These are phyloP conservation scores for Ganoderma sp. DNA, from an alignment of 1,284 basidiomycete species.

Conservation along the genomic window DNA sequence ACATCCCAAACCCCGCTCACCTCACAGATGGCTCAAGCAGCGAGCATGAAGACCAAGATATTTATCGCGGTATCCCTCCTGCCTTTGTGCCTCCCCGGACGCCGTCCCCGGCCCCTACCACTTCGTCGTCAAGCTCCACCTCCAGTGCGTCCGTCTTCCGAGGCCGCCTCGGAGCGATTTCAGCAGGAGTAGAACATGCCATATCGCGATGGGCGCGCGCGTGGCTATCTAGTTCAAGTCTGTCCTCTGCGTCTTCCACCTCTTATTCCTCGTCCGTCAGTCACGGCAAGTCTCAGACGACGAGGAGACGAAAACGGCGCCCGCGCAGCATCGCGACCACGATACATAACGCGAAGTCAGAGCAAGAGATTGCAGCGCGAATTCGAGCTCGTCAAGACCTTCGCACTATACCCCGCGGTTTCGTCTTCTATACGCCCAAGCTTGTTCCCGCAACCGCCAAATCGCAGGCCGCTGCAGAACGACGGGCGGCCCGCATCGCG, in stretches of 20 bases:
- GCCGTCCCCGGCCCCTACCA: constrained; percentile 40
- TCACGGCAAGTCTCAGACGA: constrained; percentile 45
- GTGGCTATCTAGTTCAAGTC: constrained; percentile 51
- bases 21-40: constrained; percentile 32
- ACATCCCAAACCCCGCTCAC: constrained; percentile 29
- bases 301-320: constrained; percentile 48
- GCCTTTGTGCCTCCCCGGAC: constrained; percentile 37
- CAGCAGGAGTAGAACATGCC: constrained; percentile 52
- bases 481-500: constrained; percentile 20
- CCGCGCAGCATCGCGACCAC: constrained; percentile 51
- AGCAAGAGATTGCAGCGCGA: constrained; percentile 61
- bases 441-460: constrained; percentile 35
- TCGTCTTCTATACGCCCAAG: constrained; percentile 66
- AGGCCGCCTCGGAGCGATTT: constrained; percentile 48
- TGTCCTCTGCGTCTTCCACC: constrained; percentile 50
- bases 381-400: constrained; percentile 66
- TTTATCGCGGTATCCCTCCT: constrained; percentile 63
- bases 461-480: constrained; percentile 16
- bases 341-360: constrained; percentile 56
- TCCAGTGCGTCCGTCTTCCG: constrained; percentile 42
- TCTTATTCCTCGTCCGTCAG: constrained; percentile 46
- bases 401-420: constrained; percentile 65
- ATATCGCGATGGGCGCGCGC: constrained; percentile 54
- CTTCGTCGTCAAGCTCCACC: constrained; percentile 43
- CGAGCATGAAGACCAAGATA: constrained; percentile 52